Evolutionary conservation across 495 filamentous ascomycete genomes (phyloP), one percentile per base, ranked within the genome.

Genomic region (Barbatosphaeria neglecta): DNA sequence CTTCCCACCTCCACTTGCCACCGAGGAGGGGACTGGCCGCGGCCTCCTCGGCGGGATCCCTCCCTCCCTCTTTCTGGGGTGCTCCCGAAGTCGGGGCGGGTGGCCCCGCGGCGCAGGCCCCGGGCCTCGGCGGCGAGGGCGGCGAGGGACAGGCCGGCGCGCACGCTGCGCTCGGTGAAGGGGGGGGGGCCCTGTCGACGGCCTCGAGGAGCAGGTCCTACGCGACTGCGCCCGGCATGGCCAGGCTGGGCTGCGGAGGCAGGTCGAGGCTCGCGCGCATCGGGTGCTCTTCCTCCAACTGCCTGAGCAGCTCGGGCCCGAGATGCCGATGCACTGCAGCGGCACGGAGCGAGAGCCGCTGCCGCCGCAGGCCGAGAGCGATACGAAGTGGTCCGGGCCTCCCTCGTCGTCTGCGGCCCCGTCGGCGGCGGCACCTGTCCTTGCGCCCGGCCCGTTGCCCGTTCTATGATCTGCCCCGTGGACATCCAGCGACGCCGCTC

Each of bases 231-330:
- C 52, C 59, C 0, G 58, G 47, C 17, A 62, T 53, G 22, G 52
- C 46, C 17, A 47, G 49, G 6, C 57, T 52, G 6, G n/a, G 56
- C 44, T 0, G 59, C 57, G 22, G 50, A 50, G 6, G 40, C 59
- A 24, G 58, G 49, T 50, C 55, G 44, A 62, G 54, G 25, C 54
- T 55, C 16, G 70, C 67, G 0, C 67, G 63, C 7, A 76, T 56
- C 4, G 61, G 60, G 41, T 75, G 64, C 8, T 80, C 75, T 16
- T 79, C 73, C 44, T 72, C 61, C 1, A 77, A 50, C 44, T 65
- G 60, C 60, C 60, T 73, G 55, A 44, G 59, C 5, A 82, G 61
- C 41, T 81, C 77, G 0, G 66, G 33, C 1, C 62, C 65, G 13
- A 82, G 6, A 74, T 52, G 6, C 73, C 50, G 19, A 59, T 54